A percentile compares a stretch with the other conserved stretches of the same genome.
phyloP scores from a whole-genome alignment of 2,329 filamentous ascomycete genomes.

The Hypoxylon sp. region DNA sequence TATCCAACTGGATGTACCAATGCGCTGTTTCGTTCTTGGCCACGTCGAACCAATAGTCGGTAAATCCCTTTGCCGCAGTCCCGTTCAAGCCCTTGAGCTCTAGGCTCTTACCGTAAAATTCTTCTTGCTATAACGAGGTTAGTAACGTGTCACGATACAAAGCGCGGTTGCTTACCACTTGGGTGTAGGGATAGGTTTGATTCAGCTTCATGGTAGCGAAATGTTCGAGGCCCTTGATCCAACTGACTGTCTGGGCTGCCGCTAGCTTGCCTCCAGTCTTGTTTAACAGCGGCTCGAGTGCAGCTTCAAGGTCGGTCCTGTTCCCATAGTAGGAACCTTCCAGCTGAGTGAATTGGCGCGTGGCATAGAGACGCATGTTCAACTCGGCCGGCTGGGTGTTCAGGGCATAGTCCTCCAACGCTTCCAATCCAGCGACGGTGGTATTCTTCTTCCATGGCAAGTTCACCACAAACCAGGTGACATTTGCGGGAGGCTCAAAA shows the following conservation, averaged over 20 bases:
- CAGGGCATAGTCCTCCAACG: constrained; percentile 50
- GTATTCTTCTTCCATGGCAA: constrained; percentile 50
- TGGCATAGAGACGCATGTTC: constrained; percentile 60
- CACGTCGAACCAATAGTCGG: constrained; percentile 58
- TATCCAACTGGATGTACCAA: constrained; percentile 61
- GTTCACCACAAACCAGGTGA: constrained; percentile 53
- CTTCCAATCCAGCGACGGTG: constrained; percentile 64
- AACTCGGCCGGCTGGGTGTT: constrained; percentile 58
- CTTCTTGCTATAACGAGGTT: constrained; percentile 56
- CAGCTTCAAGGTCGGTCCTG: constrained; percentile 53
- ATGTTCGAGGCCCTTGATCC: constrained; percentile 54
- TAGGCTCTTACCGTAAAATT: constrained; percentile 60
- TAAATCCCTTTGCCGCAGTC: constrained; percentile 56
- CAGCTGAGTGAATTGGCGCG: constrained; percentile 55
- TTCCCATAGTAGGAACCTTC: constrained; percentile 59
- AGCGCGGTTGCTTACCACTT: constrained; percentile 48
- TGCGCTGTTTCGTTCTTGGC: constrained; percentile 56
- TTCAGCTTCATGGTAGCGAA: constrained; percentile 53
- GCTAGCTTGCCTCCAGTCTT: constrained; percentile 55
- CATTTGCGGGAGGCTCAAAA: constrained; percentile 51
- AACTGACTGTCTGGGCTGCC: constrained; percentile 52
- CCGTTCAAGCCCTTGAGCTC: constrained; percentile 58
- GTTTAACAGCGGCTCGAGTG: constrained; percentile 55
- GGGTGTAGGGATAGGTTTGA: constrained; percentile 51
- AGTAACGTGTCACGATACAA: constrained; percentile 12